Percentiles rank a stretch among this genome's conserved stretches.
Evolutionary conservation across 1,139 yeast genomes (phyloP).

Genomic region (Candida sp.): DNA sequence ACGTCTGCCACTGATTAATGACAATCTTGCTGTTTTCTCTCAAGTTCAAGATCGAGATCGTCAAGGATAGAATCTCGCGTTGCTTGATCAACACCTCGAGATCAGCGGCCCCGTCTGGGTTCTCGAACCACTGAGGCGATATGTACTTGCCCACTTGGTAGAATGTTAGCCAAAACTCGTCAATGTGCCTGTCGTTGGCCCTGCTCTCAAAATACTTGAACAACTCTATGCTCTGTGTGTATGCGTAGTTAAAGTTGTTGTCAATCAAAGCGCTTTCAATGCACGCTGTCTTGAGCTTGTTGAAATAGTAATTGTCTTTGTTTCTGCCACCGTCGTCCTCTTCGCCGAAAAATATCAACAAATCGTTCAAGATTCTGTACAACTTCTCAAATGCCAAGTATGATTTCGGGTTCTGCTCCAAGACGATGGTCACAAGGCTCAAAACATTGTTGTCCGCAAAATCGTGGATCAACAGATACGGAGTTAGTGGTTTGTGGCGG

Average conservation of each 20-base stretch:
- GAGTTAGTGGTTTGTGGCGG: constrained; percentile 31
- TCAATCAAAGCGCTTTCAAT: constrained; percentile 61
- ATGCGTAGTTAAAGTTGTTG: constrained; percentile 59
- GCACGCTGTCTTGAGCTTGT: constrained; percentile 51
- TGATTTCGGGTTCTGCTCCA: constrained; percentile 60
- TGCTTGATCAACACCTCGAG: constrained; percentile 40
- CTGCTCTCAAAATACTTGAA: constrained; percentile 22
- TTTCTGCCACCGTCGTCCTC: neutral
- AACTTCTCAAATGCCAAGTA: constrained; percentile 53
- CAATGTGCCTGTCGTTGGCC: constrained; percentile 21
- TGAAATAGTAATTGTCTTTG: constrained; percentile 23
- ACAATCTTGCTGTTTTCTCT: constrained; percentile 35
- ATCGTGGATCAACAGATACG: constrained; percentile 28
- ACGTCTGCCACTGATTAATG: constrained; percentile 39
- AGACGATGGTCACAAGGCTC: constrained; percentile 36
- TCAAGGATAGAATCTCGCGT: constrained; percentile 49
- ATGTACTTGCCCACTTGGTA: constrained; percentile 64
- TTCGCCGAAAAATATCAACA: constrained; percentile 29
- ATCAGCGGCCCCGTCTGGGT: constrained; percentile 18
- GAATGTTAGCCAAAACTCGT: constrained; percentile 59
- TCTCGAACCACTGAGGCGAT: constrained; percentile 51
- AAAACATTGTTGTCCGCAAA: constrained; percentile 26
- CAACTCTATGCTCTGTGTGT: constrained; percentile 35
- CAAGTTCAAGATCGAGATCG: constrained; percentile 26
- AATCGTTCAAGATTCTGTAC: constrained; percentile 41